Base-by-base conservation (phyloP, 2,329 filamentous ascomycete species). In the Pseudogymnoascus sp. region DNA sequence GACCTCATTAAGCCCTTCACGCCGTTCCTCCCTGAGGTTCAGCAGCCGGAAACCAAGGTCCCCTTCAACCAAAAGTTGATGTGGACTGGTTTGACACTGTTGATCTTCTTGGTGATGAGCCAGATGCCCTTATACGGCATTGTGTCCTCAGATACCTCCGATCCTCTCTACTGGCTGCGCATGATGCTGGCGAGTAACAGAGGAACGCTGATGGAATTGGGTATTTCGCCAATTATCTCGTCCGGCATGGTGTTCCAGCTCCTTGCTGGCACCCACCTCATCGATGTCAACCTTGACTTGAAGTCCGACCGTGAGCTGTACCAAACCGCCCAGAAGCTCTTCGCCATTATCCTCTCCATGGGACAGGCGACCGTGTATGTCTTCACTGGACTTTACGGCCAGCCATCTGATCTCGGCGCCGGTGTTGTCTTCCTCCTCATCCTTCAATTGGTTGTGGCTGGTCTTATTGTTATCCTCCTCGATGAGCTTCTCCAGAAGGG, bases 241-340 rank as follows among this genome's bases (percentile, higher is more conserved):
- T 97, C 94, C 38, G 94, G 94, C 79, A 99, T 99, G 94, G 92
- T 99, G 74, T 99, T 99, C 87, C 94, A 99, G 88, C 92, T 99
- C 74, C 90, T 99, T 69, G 94, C 94, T 74, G 94, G 94, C 75
- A 99, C 94, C 77, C 94, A 99, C 85, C 89, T 97, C 81, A 97
- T 99, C 79, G 94, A 99, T 77, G 93, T 99, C 83, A 97, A 99
- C 86, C 90, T 99, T 73, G 94, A 99, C 84, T 88, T 97, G 78
- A 99, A 99, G 85, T 94, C 93, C 78, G 94, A 99, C 80, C 94
- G 94, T 79, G 94, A 99, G 83, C 88, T 99, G 68, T 99, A 99
- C 86, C 94, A 99, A 83, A 99, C 93, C 68, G 94, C 95, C 63
- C 94, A 99, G 85, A 99, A 99, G 83, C 89, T 96, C 68, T 93